Conservation (phyloP, 176 grass and related monocot genomes). For the Rhynchospora pubera region DNA sequence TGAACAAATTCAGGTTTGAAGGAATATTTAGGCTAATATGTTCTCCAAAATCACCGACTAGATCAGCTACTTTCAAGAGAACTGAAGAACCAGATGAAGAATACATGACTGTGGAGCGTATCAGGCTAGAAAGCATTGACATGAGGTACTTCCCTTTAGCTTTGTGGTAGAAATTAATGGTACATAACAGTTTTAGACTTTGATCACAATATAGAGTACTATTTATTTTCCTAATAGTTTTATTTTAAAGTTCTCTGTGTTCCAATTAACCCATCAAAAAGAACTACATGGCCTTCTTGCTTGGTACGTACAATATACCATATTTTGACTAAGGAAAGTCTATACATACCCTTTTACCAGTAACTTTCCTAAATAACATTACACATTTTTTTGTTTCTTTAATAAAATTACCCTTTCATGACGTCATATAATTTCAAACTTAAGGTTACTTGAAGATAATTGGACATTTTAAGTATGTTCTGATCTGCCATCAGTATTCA, state of each 20-base stretch:
- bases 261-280: neutral
- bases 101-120: slow-evolving; percentile 73
- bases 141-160: slow-evolving; percentile 51
- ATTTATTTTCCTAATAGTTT: neutral
- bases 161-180: neutral
- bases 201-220: neutral
- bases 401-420: too few relatives aligned
- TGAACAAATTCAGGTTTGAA: slow-evolving; percentile 14
- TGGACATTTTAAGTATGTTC: neutral
- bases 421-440: neutral
- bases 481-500: neutral
- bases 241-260: neutral
- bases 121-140: slow-evolving; percentile 69
- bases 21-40: slow-evolving; percentile 31
- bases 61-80: slow-evolving; percentile 48
- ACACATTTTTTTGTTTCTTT: neutral
- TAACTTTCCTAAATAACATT: neutral
- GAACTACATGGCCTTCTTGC: neutral
- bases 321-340: neutral
- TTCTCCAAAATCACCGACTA: slow-evolving; percentile 40
- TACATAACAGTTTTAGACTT: neutral
- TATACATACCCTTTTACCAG: slow-evolving; percentile 2
- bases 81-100: slow-evolving; percentile 49
- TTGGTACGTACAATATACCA: neutral
- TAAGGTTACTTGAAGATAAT: neutral